Percentiles rank a stretch among this genome's conserved stretches.
Conservation (phyloP, 208 protist genomes). For the Naegleria lovaniensis region DNA sequence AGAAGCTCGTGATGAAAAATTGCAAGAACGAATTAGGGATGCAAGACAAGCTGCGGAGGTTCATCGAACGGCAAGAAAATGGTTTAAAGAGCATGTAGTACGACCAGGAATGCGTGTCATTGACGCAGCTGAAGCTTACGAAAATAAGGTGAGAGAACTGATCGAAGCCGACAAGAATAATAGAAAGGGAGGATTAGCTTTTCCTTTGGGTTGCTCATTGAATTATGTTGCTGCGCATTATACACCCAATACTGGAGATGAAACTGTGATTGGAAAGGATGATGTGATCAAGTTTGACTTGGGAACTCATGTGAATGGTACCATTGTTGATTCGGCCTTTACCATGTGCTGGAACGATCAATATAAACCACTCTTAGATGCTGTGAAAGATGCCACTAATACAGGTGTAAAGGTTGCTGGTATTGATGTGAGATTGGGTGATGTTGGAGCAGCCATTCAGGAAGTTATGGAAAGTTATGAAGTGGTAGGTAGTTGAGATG, state of each 20-base stretch:
- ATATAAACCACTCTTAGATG: constrained; percentile 89
- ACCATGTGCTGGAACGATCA: constrained; percentile 61
- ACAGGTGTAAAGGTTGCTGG: constrained; percentile 88
- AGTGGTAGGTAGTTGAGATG: constrained; percentile 62
- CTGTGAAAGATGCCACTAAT: constrained; percentile 79
- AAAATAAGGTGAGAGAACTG: constrained; percentile 67
- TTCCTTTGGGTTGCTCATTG: constrained; percentile 77
- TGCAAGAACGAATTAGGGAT: background rate
- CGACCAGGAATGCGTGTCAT: constrained; percentile 81
- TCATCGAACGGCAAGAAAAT: constrained; percentile 79
- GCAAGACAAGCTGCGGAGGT: constrained; percentile 76
- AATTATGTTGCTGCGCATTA: constrained; percentile 96
- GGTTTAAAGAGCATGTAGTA: constrained; percentile 69
- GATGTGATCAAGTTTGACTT: constrained; percentile 96
- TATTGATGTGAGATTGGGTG: constrained; percentile 87
- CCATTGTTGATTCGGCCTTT: constrained; percentile 91
- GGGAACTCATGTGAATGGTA: constrained; percentile 94
- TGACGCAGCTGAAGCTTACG: constrained; percentile 78
- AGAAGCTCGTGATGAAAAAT: constrained; percentile 15
- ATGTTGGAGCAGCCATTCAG: constrained; percentile 90
- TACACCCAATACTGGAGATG: constrained; percentile 90
- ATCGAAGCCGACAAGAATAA: constrained; percentile 69
- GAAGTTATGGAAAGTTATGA: constrained; percentile 96
- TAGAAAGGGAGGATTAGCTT: constrained; percentile 71
- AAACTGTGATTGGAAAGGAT: constrained; percentile 82